phyloP scores from a whole-genome alignment of 2,329 filamentous ascomycete genomes.

The Cladosporium sphaerospermum region DNA sequence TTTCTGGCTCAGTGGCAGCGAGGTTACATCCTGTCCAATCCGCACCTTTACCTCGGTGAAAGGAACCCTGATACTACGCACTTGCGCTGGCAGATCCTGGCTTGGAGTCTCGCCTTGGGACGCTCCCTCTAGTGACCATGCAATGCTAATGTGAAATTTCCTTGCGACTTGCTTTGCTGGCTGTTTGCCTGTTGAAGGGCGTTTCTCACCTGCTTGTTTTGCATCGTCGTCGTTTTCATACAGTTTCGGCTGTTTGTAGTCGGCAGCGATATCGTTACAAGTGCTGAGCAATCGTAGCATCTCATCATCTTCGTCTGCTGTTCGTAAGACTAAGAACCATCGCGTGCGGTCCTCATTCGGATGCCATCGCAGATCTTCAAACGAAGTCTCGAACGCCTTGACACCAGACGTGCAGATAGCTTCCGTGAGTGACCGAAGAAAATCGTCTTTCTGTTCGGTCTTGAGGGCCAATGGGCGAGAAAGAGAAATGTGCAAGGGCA shows the following conservation, averaged over 20 bases:
- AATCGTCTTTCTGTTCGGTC: conserved; percentile 64
- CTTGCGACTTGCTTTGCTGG: neutral
- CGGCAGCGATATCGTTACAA: conserved; percentile 58
- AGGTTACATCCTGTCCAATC: conserved; percentile 36
- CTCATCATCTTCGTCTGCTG: conserved; percentile 37
- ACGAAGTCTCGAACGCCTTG: conserved; percentile 38
- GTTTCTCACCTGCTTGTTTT: no score
- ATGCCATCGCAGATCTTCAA: conserved; percentile 55
- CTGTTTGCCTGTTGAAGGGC: neutral
- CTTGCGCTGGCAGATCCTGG: conserved; percentile 19
- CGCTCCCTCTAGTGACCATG: conserved; percentile 60
- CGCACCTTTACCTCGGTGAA: conserved; percentile 44
- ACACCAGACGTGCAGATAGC: conserved; percentile 39
- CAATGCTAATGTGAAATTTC: conserved; percentile 79
- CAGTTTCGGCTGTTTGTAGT: conserved; percentile 62
- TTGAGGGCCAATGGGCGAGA: conserved; percentile 72
- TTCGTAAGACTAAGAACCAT: conserved; percentile 75
- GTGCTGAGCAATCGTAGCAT: conserved; percentile 51
- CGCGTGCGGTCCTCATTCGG: conserved; percentile 61
- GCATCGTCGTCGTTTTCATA: conserved; percentile 47
- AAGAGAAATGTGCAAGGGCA: conserved; percentile 85
- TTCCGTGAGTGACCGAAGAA: conserved; percentile 52
- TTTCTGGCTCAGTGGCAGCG: conserved; percentile 16
- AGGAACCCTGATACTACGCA: neutral
- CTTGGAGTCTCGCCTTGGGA: neutral